Evolutionary conservation across 805 yeast genomes (phyloP), one percentile per base, ranked within the genome.

Genomic region (Sugiyamaella floridensis): DNA sequence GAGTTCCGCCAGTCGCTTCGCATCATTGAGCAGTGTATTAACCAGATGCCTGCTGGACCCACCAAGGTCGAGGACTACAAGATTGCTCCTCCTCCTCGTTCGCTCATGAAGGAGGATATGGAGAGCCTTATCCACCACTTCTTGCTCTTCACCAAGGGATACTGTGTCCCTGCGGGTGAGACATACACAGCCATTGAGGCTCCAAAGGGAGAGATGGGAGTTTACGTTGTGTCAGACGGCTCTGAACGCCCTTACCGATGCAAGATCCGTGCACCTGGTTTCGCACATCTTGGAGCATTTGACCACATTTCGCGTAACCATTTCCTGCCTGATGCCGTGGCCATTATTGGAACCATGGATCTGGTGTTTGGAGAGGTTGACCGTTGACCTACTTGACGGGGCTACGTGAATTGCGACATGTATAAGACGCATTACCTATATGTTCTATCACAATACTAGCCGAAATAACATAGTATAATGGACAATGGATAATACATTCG

Each of bases 141-240:
- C 76, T 76, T 88, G 69, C 76, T 85, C 60, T 88, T 83, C 76
- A 85, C 95, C 52, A 88, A 88, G 76, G 96, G 96, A 61, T 86
- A 81, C 69, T 82, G 83, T 40, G 96, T 88, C 43, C 96, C 96
- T 45, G 85, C 82, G 51, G 96, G 96, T 65, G 96, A 88, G 73
- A 85, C 96, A 10, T 88, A 88, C 69, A 86, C 93, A 48, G 92
- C 87, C 53, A 87, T 88, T 60, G 96, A 88, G 74, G 95, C 96
- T 20, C 96, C 96, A 68, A 88, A 88, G 80, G 96, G 96, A 68
- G 96, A 88, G 72, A 86, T 88, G 93, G 96, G 86, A 55, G 95
- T 86, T 52, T 88, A 83, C 66, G 83, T 88, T 49, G 95, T 88
- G 52, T 81, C 89, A 60, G 96, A 88, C 72, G 96, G 96, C 52